These are phyloP conservation scores for Pseudotsuga menziesii DNA, from an alignment of 75 land plant genomes.

Conservation along the genomic window DNA sequence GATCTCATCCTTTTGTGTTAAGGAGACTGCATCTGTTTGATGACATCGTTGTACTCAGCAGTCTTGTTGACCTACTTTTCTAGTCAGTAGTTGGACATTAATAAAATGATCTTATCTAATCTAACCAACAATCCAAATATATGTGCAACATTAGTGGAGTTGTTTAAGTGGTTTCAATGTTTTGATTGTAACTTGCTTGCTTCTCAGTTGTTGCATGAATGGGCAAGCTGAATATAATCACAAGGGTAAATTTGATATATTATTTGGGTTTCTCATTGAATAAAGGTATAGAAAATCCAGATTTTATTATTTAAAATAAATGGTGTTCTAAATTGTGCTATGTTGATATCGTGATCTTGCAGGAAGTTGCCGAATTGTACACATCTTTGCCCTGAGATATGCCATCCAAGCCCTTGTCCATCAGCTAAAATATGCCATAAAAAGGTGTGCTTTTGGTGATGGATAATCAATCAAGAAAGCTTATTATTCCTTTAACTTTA, in stretches of 20 bases:
- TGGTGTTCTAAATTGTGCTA: not conserved
- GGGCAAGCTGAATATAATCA: not conserved
- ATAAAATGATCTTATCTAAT: too few species aligned
- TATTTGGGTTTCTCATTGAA: too few species aligned
- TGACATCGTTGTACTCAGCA: too few species aligned
- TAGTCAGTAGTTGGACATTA: too few species aligned
- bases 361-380: slow-evolving; percentile 87
- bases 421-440: slow-evolving; percentile 66
- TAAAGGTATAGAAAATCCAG: too few species aligned
- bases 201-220: not conserved
- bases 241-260: not conserved
- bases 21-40: too few species aligned
- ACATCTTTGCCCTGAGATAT: slow-evolving; percentile 89
- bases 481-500: not conserved
- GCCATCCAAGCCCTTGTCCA: slow-evolving; percentile 90
- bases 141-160: not conserved
- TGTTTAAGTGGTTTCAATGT: not conserved
- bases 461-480: not conserved
- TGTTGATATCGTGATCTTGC: slow-evolving; percentile 16
- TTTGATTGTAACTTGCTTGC: not conserved
- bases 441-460: slow-evolving; percentile 57
- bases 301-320: too few species aligned
- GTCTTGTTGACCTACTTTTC: too few species aligned
- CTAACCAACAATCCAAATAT: not conserved
- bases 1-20: too few species aligned